Evolutionary conservation across 2,329 filamentous ascomycete species (phyloP).

Genomic region (Colletotrichum sp.): DNA sequence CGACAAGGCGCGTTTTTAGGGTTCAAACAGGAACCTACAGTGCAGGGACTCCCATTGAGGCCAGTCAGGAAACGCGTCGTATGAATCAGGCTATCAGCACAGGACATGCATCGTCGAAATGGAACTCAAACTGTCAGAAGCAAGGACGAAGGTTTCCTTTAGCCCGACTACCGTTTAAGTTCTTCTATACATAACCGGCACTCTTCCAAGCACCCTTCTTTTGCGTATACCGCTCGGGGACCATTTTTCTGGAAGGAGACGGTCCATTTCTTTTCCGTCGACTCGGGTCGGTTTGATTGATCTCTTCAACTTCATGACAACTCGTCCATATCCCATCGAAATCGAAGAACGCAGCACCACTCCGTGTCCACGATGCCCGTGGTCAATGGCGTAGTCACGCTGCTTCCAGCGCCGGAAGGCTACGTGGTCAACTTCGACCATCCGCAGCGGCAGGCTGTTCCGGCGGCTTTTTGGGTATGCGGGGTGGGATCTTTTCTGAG

Average conservation of each 20-base stretch:
- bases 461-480: slow-evolving; percentile 25
- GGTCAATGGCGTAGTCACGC: slow-evolving; percentile 27
- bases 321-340: neutral
- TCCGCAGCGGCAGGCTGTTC: slow-evolving; percentile 29
- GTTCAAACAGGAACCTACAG: neutral
- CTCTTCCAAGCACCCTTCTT: neutral
- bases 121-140: neutral
- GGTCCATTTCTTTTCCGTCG: neutral
- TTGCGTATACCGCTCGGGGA: neutral
- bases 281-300: neutral
- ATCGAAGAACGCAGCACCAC: neutral
- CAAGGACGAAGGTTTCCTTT: neutral
- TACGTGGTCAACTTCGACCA: slow-evolving; percentile 38
- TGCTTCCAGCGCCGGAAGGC: slow-evolving; percentile 30
- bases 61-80: neutral
- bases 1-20: neutral
- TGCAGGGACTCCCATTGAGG: neutral
- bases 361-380: slow-evolving; percentile 20
- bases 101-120: neutral
- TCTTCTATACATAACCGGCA: neutral
- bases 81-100: neutral
- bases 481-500: slow-evolving; percentile 31
- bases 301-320: neutral
- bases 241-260: neutral
- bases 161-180: neutral